Evolutionary conservation across 192 early-diverging fungal genomes (phyloP), one percentile per base, ranked within the genome.

Genomic region (Phlyctochytrium arcticum): DNA sequence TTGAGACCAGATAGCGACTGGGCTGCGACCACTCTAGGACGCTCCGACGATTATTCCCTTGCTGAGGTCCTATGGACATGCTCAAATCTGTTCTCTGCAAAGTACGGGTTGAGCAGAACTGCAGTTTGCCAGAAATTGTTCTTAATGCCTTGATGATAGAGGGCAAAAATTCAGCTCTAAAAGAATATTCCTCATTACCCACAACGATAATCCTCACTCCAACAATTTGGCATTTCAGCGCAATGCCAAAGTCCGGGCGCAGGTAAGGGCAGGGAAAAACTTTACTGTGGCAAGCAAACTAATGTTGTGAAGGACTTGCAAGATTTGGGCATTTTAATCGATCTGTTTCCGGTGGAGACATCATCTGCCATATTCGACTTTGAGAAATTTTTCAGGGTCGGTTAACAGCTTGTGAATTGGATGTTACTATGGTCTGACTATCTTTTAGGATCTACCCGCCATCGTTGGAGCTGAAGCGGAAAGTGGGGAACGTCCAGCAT

Each of bases 151-250:
- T 12, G 23, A 9, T 10, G 51, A 19, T 57, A 62, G 58, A 79
- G 80, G 30, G 63, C 83, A 0, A 62, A 79, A 67, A 80, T 73
- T 5, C 53, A 80, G 24, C 34, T 72, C 72, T 6, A 87, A 86
- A 65, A 82, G 87, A 19, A 53, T 92, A 48, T 92, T 90, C 53
- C 49, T 92, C 4, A 81, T 92, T 36, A 92, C 90, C 39, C 78
- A 85, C 56, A 73, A 85, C 55, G 86, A 88, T 56, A 71, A 83
- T 48, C 90, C 90, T 3, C 80, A 88, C 62, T 34, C 53, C 0
- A 68, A 55, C 24, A 78, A 86, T 37, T 29, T 72, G 30, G 63
- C 72, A 23, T 53, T 83, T 27, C 62, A 77, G 42, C 73, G 74
- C 44, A 77, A 84, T 10, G 80, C 84, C 6, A 80, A 77, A 2